phyloP scores from a whole-genome alignment of 306 rosid species.

The Prunus armeniaca region DNA sequence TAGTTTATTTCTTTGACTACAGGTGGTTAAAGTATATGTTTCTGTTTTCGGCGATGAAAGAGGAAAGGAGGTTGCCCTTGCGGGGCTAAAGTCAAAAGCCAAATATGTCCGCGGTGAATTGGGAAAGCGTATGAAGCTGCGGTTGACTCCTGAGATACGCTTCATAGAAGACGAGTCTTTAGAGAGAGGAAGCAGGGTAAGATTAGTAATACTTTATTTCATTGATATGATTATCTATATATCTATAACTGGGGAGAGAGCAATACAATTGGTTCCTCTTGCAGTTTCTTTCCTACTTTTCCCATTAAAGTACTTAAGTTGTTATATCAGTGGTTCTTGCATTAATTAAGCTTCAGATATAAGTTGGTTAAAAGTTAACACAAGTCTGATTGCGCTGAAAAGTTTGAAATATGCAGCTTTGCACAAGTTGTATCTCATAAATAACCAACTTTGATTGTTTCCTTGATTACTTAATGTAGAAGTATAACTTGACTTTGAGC shows the following conservation, averaged over 20 bases:
- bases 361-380: background rate
- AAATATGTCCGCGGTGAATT: constrained; percentile 78
- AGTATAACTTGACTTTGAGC: background rate
- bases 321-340: background rate
- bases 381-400: constrained; percentile 2
- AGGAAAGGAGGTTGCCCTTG: constrained; percentile 87
- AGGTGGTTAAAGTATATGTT: constrained; percentile 89
- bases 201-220: background rate
- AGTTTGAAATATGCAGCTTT: background rate
- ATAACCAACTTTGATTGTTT: background rate
- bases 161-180: constrained; percentile 84
- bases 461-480: background rate
- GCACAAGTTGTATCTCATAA: background rate
- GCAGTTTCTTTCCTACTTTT: background rate
- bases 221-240: background rate
- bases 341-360: constrained; percentile 1
- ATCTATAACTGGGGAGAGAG: background rate
- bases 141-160: constrained; percentile 87
- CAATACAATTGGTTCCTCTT: background rate
- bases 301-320: background rate
- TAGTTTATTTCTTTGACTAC: constrained; percentile 3
- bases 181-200: constrained; percentile 97
- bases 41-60: constrained; percentile 93
- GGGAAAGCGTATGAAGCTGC: constrained; percentile 87
- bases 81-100: constrained; percentile 87